phyloP scores from a whole-genome alignment of 345 rosid genomes.

The Arabis hirsuta region DNA sequence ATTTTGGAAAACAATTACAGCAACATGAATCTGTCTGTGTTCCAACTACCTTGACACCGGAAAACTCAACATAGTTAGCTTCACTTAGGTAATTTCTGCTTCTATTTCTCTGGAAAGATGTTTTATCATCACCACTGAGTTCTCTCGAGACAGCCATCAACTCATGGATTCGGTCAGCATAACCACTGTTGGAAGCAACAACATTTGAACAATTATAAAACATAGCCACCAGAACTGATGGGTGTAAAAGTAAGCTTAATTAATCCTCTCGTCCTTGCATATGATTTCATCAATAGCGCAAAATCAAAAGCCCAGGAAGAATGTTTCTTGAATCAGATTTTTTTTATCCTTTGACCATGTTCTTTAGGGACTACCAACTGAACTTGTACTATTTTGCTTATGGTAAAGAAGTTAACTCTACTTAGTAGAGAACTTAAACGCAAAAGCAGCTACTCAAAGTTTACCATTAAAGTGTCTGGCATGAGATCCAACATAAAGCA shows the following conservation, averaged over 20 bases:
- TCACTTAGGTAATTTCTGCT: conserved; percentile 79
- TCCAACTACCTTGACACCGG: conserved; percentile 85
- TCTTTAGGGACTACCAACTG: conserved; percentile 13
- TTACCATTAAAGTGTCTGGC: conserved; percentile 14
- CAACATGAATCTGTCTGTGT: conserved; percentile 13
- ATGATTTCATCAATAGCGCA: not conserved
- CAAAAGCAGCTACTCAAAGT: conserved; percentile 6
- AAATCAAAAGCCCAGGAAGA: conserved; percentile 8
- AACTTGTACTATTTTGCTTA: not conserved
- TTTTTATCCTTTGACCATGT: not conserved
- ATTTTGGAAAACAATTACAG: conserved; percentile 7
- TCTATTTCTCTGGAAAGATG: conserved; percentile 67
- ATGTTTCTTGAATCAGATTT: conserved; percentile 1
- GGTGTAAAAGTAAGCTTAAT: not conserved
- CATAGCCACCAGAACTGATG: conserved; percentile 21
- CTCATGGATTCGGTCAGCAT: conserved; percentile 97
- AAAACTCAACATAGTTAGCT: conserved; percentile 89
- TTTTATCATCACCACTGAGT: conserved; percentile 64
- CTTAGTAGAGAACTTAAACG: not conserved
- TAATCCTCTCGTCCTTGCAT: conserved; percentile 1
- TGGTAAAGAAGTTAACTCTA: not conserved
- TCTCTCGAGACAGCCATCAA: conserved; percentile 84
- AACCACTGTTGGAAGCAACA: conserved; percentile 67
- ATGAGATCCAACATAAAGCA: conserved; percentile 31
- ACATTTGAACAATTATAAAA: conserved; percentile 27